Evolutionary conservation across 495 filamentous ascomycete genomes (phyloP).

Genomic region (Penicillium tannophilum): DNA sequence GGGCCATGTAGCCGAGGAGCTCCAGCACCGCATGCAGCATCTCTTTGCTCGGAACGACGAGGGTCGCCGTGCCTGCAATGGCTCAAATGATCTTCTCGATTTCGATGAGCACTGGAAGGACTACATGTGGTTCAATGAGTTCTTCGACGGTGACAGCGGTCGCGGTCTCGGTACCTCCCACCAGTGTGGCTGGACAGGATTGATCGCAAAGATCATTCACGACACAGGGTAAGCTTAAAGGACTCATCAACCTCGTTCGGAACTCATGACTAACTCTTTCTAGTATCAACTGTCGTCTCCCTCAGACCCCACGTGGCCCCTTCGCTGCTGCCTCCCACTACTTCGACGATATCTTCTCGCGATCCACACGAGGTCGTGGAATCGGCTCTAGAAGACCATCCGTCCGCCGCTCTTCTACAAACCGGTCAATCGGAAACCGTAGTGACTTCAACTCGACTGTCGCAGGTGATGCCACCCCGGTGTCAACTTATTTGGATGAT

Average conservation of each 20-base stretch:
- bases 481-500: conserved; percentile 30
- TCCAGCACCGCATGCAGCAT: conserved; percentile 93
- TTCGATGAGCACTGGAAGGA: conserved; percentile 92
- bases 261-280: conserved; percentile 7
- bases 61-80: conserved; percentile 84
- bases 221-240: conserved; percentile 75
- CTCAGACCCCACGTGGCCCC: conserved; percentile 89
- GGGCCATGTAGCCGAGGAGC: conserved; percentile 92
- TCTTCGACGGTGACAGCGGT: conserved; percentile 91
- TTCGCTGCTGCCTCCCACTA: conserved; percentile 82
- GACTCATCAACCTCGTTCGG: conserved; percentile 8
- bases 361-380: conserved; percentile 39
- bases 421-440: conserved; percentile 81
- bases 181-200: conserved; percentile 96
- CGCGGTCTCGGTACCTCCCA: conserved; percentile 90
- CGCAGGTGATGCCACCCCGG: conserved; percentile 27
- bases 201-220: conserved; percentile 95
- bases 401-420: conserved; percentile 80
- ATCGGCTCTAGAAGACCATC: conserved; percentile 42
- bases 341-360: conserved; percentile 87
- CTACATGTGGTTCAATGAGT: conserved; percentile 94
- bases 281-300: conserved; percentile 86
- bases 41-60: conserved; percentile 81
- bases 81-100: conserved; percentile 78
- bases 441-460: conserved; percentile 70